Evolutionary conservation across 805 yeast genomes (phyloP), one percentile per base, ranked within the genome.

Genomic region (Saccharomyces kudriavzevii): DNA sequence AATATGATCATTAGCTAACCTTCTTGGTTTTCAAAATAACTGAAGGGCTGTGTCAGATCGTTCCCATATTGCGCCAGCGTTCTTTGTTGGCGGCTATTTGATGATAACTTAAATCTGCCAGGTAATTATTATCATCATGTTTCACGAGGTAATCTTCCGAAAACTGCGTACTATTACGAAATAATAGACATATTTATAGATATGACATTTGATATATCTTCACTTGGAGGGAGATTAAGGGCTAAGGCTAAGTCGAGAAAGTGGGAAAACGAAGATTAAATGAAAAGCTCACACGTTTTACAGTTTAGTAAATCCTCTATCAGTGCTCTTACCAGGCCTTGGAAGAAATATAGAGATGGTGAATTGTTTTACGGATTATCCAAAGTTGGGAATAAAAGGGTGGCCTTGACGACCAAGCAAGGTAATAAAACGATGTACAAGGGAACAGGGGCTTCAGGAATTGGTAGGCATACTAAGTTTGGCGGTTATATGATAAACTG

Each of bases 371-470:
- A 90, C 67, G 97, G 97, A 49, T 62, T 74, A 26, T 74, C 85
- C 14, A 90, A 87, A 66, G 67, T 84, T 8, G 97, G 97, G 53
- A 83, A 89, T 59, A 89, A 85, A 69, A 84, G 97, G 74, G 79
- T 80, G 66, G 80, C 96, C 4, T 74, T 92, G 62, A 86, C 96
- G 24, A 85, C 97, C 24, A 94, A 94, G 65, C 89, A 89, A 68
- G 98, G 99, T 64, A 92, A 94, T 73, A 90, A 91, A 75, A 85
- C 87, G 62, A 87, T 78, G 73, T 94, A 94, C 74, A 94, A 94
- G 70, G 99, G 99, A 76, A 94, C 98, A 24, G 81, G 97, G 54
- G 88, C 99, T 4, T 80, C 96, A 2, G 97, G 97, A 70, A 82
- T 89, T 57, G 99, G 99, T 68, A 77, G 76, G 51, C 82, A 85